These are phyloP conservation scores for Lolium rigidum DNA, from an alignment of 176 grass and related monocot species.

Conservation along the genomic window DNA sequence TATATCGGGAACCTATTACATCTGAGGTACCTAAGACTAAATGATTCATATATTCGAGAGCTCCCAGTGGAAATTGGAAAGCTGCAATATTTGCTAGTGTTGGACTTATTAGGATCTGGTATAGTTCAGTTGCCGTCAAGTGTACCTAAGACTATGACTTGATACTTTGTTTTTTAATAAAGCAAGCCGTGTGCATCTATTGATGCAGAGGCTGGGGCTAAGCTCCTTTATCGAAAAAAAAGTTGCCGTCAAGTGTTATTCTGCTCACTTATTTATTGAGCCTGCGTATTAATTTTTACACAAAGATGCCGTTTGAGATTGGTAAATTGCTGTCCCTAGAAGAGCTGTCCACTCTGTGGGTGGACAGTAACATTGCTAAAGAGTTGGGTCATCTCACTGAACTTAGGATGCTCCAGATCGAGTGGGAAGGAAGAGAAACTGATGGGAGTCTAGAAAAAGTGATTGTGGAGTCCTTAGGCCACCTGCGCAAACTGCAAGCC, in stretches of 20 bases:
- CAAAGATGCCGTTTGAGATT: background rate
- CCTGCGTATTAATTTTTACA: fast-evolving
- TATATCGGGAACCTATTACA: too few species aligned
- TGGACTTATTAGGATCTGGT: too few species aligned
- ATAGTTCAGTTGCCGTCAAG: background rate
- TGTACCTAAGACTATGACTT: too few species aligned
- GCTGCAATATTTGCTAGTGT: too few species aligned
- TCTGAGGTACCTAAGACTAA: too few species aligned
- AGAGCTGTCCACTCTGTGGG: background rate
- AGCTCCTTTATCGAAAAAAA: too few species aligned
- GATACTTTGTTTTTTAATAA: too few species aligned
- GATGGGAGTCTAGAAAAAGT: background rate
- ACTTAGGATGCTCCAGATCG: background rate
- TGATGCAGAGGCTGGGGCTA: too few species aligned
- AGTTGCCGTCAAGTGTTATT: background rate
- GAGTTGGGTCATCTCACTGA: background rate
- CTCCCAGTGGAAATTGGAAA: too few species aligned
- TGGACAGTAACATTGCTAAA: background rate
- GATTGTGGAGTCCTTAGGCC: background rate
- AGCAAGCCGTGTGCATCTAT: too few species aligned
- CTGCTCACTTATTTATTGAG: background rate
- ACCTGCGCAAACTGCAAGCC: background rate
- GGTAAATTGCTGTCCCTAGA: background rate
- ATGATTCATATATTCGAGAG: too few species aligned
- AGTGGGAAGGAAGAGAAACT: background rate